Base-by-base conservation (phyloP, 805 yeast genomes). In the Barnettozyma californica region DNA sequence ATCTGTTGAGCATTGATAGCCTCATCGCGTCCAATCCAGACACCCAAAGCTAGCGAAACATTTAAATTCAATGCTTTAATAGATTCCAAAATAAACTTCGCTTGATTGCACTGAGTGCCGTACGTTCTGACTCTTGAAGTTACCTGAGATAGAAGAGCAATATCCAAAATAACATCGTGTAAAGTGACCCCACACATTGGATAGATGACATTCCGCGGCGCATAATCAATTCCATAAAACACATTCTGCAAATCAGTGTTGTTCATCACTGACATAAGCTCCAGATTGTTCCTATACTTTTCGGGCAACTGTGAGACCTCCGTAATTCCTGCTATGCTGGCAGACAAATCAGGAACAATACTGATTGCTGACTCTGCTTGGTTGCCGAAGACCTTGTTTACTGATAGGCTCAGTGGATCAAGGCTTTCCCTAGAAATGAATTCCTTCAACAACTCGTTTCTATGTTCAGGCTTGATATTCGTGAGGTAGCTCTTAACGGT, bases 51-150 rank as follows among this genome's bases (percentile, higher is more conserved):
- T 20, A 85, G 55, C 0, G 81, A 76, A 71, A 83, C 69, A 50
- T 81, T 75, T 37, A 83, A 60, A 16, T 74, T 66, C 45, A 81
- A 62, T 4, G 69, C 70, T 36, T 66, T 60, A 10, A 85, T 76
- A 0, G 87, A 76, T 10, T 76, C 75, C 41, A 84, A 62, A 11
- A 82, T 74, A 33, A 64, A 61, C 11, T 70, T 74, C 0, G 76
- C 74, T 58, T 83, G 88, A 33, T 72, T 61, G 53, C 90, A 83
- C 53, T 80, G 84, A 46, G 81, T 75, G 0, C 87, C 84, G 53
- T 78, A 80, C 1, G 78, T 71, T 53, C 83, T 68, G 9, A 85
- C 61, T 51, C 80, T 74, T 0, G 73, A 71, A 0, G 91, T 84
- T 0, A 83, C 71, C 26, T 71, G 77, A 0, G 89, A 79, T 9